These are phyloP conservation scores for Fusarium verrucosum DNA, from an alignment of 2,329 filamentous ascomycete genomes.

Conservation along the genomic window DNA sequence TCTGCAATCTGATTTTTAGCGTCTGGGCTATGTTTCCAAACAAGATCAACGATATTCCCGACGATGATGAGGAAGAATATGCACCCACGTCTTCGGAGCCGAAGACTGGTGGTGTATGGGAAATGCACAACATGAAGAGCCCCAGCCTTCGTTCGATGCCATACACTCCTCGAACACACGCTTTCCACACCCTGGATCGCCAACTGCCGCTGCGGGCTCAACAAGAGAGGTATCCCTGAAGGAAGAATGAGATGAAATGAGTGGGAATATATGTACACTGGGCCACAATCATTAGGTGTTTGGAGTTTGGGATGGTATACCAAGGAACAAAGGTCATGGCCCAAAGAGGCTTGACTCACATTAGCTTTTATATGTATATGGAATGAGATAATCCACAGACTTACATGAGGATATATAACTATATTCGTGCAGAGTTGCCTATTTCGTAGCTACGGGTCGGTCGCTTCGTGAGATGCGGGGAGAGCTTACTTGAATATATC, in stretches of 20 bases:
- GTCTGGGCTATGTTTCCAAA: constrained; percentile 68
- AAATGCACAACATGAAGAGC: constrained; percentile 63
- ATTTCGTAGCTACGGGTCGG: constrained; percentile 1
- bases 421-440: constrained; percentile 13
- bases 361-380: background rate
- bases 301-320: constrained; percentile 37
- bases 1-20: constrained; percentile 66
- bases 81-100: constrained; percentile 46
- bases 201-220: constrained; percentile 62
- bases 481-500: background rate
- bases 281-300: constrained; percentile 30
- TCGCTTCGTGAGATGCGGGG: background rate
- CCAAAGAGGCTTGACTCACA: constrained; percentile 11
- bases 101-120: constrained; percentile 61
- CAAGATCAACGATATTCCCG: constrained; percentile 59
- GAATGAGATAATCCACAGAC: background rate
- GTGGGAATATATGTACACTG: background rate
- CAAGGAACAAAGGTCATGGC: constrained; percentile 21
- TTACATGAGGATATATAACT: background rate
- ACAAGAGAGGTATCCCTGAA: constrained; percentile 32
- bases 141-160: constrained; percentile 52
- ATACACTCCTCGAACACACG: constrained; percentile 73
- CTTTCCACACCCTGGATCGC: constrained; percentile 71
- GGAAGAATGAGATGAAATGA: background rate
- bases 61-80: constrained; percentile 56